phyloP scores from a whole-genome alignment of 768 basidiomycete genomes.

The Kwoniella bestiolae region DNA sequence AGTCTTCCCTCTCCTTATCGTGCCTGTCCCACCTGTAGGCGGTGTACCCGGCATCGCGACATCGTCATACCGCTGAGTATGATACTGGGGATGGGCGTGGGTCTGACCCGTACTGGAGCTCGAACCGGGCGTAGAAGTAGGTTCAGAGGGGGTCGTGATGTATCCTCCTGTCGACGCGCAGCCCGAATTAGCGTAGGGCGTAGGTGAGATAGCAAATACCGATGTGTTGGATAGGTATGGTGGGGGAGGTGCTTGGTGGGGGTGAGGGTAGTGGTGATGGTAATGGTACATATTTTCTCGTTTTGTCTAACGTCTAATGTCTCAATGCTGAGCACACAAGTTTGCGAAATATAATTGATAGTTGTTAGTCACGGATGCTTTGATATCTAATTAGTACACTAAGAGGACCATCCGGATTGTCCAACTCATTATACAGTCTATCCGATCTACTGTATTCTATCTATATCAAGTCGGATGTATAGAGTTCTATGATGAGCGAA shows the following conservation, averaged over 20 bases:
- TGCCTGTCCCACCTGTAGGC: not conserved
- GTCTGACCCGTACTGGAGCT: not conserved
- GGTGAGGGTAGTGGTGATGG: not conserved
- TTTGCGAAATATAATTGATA: no score
- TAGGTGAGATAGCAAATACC: not conserved
- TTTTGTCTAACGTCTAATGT: no score
- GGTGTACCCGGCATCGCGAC: not conserved
- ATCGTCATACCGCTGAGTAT: not conserved
- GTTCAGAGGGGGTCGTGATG: no score
- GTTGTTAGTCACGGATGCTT: no score
- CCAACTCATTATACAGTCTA: no score
- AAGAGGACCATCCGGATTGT: no score
- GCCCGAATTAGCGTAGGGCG: not conserved
- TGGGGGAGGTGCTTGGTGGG: not conserved
- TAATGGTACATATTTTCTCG: no score
- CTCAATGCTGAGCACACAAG: no score
- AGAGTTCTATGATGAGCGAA: no score
- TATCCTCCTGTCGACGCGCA: not conserved
- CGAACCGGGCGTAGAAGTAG: not conserved
- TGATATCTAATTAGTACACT: no score
- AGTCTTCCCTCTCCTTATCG: constrained; percentile 7
- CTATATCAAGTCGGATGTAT: no score
- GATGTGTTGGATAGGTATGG: constrained; percentile 2
- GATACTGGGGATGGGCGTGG: not conserved
- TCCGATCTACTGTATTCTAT: no score